Evolutionary conservation across 805 yeast genomes (phyloP).

Genomic region (Suhomyces kilbournensis): DNA sequence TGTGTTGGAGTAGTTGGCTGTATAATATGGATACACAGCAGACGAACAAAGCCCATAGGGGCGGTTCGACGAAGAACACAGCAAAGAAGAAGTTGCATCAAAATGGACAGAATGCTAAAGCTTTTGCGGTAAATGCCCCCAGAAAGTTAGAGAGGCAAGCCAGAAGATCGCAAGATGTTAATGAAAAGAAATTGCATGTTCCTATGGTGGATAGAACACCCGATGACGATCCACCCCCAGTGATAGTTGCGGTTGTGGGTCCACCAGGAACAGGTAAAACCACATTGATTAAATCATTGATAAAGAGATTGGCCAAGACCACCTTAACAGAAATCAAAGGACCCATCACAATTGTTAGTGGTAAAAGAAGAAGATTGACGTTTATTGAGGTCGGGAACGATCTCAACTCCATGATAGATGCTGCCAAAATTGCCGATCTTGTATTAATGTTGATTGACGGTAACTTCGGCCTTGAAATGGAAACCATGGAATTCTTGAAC

Average conservation of each 20-base stretch:
- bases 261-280: slow-evolving; percentile 99
- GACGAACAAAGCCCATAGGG: slow-evolving; percentile 80
- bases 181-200: slow-evolving; percentile 85
- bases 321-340: slow-evolving; percentile 85
- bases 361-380: slow-evolving; percentile 88
- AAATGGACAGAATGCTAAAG: slow-evolving; percentile 59
- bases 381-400: slow-evolving; percentile 92
- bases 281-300: slow-evolving; percentile 84
- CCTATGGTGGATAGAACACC: slow-evolving; percentile 98
- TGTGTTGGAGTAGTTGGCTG: not conserved
- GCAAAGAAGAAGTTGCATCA: slow-evolving; percentile 86
- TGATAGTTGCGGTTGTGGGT: slow-evolving; percentile 94
- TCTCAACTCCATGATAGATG: slow-evolving; percentile 91
- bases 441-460: slow-evolving; percentile 91
- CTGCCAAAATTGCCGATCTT: slow-evolving; percentile 92
- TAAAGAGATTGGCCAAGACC: slow-evolving; percentile 84
- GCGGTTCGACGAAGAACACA: slow-evolving; percentile 46
- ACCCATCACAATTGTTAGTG: slow-evolving; percentile 94
- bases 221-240: slow-evolving; percentile 96
- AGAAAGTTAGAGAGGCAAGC: slow-evolving; percentile 83
- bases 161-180: slow-evolving; percentile 74
- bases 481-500: slow-evolving; percentile 96
- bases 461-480: slow-evolving; percentile 98
- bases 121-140: slow-evolving; percentile 55
- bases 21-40: slow-evolving; percentile 40